Conservation (phyloP, 2,329 filamentous ascomycete genomes). For the Pyricularia pennisetigena region DNA sequence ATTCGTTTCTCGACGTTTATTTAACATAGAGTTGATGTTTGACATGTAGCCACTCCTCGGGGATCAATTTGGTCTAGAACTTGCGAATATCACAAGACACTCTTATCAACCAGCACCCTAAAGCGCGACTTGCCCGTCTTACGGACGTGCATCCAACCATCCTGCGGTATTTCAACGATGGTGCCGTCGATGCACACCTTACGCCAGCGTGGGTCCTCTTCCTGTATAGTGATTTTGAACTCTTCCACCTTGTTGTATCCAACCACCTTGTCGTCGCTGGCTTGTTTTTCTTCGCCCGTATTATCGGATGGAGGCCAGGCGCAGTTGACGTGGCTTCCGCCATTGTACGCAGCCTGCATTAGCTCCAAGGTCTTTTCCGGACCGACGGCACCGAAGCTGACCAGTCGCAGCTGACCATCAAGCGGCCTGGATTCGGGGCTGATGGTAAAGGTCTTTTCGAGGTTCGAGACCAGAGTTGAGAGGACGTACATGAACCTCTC, state of each 20-base stretch:
- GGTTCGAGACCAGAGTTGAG: constrained; percentile 64
- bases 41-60: neutral
- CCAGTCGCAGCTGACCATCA: constrained; percentile 59
- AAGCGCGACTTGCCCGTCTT: constrained; percentile 33
- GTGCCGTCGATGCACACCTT: constrained; percentile 88
- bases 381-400: constrained; percentile 62
- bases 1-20: neutral
- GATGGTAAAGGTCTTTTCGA: constrained; percentile 75
- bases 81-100: neutral
- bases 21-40: neutral
- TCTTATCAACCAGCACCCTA: constrained; percentile 30
- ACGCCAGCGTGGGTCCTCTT: constrained; percentile 66
- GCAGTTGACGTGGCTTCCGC: constrained; percentile 44
- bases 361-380: constrained; percentile 64
- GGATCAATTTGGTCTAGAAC: constrained; percentile 8
- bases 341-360: constrained; percentile 57
- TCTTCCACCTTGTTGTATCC: constrained; percentile 62
- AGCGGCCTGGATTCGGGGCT: constrained; percentile 63
- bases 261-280: constrained; percentile 43
- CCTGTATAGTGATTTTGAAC: constrained; percentile 55
- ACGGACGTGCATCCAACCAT: constrained; percentile 60
- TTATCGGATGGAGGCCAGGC: constrained; percentile 42
- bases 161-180: constrained; percentile 63
- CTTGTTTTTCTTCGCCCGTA: constrained; percentile 33
- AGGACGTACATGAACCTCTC: constrained; percentile 65